Evolutionary conservation across 2,329 filamentous ascomycete species (phyloP), one percentile per base, ranked within the genome.

Genomic region (Beauveria australis): DNA sequence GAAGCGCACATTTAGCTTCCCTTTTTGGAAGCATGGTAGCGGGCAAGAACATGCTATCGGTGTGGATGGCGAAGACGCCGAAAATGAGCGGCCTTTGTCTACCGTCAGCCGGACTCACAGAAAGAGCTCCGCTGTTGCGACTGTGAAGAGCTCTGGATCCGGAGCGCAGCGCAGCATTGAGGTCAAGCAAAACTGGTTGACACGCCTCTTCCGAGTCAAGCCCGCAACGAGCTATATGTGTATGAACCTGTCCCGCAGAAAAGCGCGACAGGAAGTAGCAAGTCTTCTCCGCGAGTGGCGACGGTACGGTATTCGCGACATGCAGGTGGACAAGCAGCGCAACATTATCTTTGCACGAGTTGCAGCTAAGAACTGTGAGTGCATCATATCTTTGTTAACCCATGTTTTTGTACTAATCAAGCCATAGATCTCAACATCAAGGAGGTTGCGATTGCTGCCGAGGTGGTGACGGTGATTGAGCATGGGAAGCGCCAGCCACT

Each of bases 401-500:
- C 6, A 16, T 37, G 33, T 5, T 16, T 16, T 6, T 37, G 33
- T 40, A 43, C 43, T 60, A n/a, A 60, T n/a, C 26, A 18, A 16
- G 7, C 19, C 3, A 33, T 30, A 92, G 90, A 88, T 68, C 81
- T 96, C 56, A 82, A 88, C 64, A 83, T 97, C 70, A 94, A 92
- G 70, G 88, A 91, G 59, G 92, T 97, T n/a, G 82, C 88, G 16
- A 92, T 97, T 73, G 89, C 91, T 18, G 86, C 87, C 43, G 91
- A 97, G 72, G 82, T 97, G 63, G 95, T 95, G 76, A 91, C 89
- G 1, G 88, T 96, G 43, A 88, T 96, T 63, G 90, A 96, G 75
- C 89, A 94, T 69, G 90, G 90, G 53, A 87, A 84, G 67, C 87
- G 85, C 64, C 86, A 85, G 51, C 87, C 87, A 52, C 81, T 97